Percentiles rank a stretch among this genome's conserved stretches.
phyloP scores from a whole-genome alignment of 768 basidiomycete species.

The Daedaleopsis nitida region DNA sequence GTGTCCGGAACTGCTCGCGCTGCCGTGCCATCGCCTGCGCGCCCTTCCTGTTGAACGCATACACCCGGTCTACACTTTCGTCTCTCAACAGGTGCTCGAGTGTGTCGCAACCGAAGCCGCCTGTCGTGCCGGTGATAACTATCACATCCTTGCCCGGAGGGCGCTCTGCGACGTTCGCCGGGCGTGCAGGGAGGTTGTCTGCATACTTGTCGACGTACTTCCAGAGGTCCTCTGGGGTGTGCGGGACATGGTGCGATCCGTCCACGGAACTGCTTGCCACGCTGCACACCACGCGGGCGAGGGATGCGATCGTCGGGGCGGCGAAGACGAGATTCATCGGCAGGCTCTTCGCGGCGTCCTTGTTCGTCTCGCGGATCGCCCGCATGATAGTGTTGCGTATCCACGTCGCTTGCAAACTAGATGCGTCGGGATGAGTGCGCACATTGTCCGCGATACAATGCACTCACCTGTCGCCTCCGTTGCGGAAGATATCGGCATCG shows the following conservation, averaged over 20 bases:
- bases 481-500: constrained; percentile 40
- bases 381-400: constrained; percentile 35
- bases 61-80: constrained; percentile 23
- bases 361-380: constrained; percentile 29
- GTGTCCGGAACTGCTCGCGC: constrained; percentile 1
- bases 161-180: not conserved
- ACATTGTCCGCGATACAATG: not conserved
- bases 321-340: constrained; percentile 38
- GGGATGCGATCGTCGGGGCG: constrained; percentile 41
- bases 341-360: constrained; percentile 24
- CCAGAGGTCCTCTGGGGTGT: constrained; percentile 6
- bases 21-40: constrained; percentile 19
- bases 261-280: not conserved
- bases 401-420: constrained; percentile 36
- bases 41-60: constrained; percentile 29
- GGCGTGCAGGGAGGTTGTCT: constrained; percentile 5
- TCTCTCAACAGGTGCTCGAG: constrained; percentile 26
- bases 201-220: constrained; percentile 12
- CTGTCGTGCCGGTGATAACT: constrained; percentile 38
- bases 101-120: constrained; percentile 32
- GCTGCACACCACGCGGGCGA: constrained; percentile 18
- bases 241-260: constrained; percentile 12
- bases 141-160: constrained; percentile 24
- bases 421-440: not conserved
- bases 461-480: constrained; percentile 42